Conservation (phyloP, 768 basidiomycete genomes). For the Tricholomella constricta region DNA sequence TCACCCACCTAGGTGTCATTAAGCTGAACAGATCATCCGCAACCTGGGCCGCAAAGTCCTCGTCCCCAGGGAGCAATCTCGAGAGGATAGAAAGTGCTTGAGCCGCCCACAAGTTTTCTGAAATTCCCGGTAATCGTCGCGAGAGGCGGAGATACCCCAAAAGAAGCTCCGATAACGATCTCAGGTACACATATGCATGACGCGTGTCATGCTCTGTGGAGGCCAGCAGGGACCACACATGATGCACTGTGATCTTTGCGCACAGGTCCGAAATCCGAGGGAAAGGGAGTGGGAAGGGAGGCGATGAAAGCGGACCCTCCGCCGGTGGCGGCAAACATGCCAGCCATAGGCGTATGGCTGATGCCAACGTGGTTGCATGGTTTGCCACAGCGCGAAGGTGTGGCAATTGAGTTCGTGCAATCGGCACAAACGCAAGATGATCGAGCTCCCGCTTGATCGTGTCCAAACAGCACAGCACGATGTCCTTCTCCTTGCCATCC, state of each 20-base stretch:
- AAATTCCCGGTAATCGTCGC: conserved; percentile 53
- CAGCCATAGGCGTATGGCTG: conserved; percentile 64
- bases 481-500: conserved; percentile 31
- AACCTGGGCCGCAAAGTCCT: conserved; percentile 51
- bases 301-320: conserved; percentile 40
- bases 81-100: conserved; percentile 61
- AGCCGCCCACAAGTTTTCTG: conserved; percentile 63
- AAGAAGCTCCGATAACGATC: conserved; percentile 59
- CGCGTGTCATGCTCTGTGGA: conserved; percentile 19
- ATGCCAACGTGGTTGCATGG: conserved; percentile 40
- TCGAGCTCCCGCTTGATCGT: conserved; percentile 33
- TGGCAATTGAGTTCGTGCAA: conserved; percentile 14
- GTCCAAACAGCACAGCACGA: conserved; percentile 39
- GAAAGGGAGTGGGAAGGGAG: conserved; percentile 67
- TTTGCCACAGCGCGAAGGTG: conserved; percentile 33
- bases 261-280: conserved; percentile 53
- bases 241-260: conserved; percentile 49
- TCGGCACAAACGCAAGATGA: conserved; percentile 15
- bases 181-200: conserved; percentile 38
- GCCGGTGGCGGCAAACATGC: conserved; percentile 52
- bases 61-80: conserved; percentile 73
- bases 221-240: conserved; percentile 48
- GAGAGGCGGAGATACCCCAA: conserved; percentile 60
- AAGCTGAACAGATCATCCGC: conserved; percentile 39
- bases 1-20: conserved; percentile 44